These are phyloP conservation scores for Cystobasidiopsis lactophilus DNA, from an alignment of 768 basidiomycete species.

Conservation along the genomic window DNA sequence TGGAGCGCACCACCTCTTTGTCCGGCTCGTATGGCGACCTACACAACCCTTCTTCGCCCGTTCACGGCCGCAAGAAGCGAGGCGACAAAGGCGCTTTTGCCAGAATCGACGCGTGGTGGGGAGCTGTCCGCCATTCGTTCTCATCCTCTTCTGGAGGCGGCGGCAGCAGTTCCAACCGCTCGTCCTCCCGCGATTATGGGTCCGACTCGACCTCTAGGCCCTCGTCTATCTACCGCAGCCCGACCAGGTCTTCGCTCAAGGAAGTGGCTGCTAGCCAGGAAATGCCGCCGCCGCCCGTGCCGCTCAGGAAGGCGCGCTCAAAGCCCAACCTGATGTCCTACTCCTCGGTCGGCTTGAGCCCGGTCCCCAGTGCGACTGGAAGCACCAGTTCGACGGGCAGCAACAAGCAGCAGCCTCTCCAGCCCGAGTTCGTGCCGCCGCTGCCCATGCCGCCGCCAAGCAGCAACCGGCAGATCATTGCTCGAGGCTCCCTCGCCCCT, in stretches of 20 bases:
- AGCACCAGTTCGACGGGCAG: background rate
- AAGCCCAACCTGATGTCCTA: background rate
- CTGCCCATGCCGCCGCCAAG: no score
- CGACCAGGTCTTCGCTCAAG: background rate
- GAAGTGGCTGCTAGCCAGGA: background rate
- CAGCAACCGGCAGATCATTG: background rate
- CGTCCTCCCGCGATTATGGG: no score
- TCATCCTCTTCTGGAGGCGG: constrained; percentile 1
- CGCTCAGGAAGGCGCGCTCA: background rate
- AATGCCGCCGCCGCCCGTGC: background rate
- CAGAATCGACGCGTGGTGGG: constrained; percentile 22
- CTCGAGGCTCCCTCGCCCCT: constrained; percentile 15
- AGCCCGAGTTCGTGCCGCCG: no score
- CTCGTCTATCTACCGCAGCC: background rate
- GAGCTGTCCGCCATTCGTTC: constrained; percentile 18
- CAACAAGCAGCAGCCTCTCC: background rate
- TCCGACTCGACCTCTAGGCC: no score
- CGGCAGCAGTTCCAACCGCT: background rate
- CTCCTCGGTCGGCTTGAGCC: background rate
- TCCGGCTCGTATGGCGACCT: no score
- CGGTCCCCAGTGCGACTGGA: background rate
- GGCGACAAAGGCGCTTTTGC: constrained; percentile 12
- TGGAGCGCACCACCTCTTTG: background rate
- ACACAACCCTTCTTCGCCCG: no score
- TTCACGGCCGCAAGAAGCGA: background rate